Evolutionary conservation across 1,284 basidiomycete species (phyloP).

Genomic region (Microbotryum saponariae): DNA sequence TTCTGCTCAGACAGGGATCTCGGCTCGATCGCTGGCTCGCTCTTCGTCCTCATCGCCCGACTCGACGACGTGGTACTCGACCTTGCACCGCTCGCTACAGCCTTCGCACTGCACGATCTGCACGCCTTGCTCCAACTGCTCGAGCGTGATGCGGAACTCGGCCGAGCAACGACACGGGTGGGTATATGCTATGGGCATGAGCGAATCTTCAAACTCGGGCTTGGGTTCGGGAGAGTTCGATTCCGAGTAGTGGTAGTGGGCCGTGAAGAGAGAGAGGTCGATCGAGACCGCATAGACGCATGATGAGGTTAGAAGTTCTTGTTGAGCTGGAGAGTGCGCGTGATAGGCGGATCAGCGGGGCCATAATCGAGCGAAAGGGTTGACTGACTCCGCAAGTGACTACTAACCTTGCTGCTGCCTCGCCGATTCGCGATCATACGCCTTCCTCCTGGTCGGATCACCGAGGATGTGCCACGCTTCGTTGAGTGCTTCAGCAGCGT

Average conservation of each 20-base stretch:
- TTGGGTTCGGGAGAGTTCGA: neutral
- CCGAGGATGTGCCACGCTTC: conserved; percentile 41
- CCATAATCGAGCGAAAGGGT: neutral
- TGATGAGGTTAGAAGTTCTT: neutral
- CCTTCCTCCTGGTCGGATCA: conserved; percentile 26
- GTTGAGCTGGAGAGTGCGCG: too few species aligned
- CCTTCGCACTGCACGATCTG: conserved; percentile 45
- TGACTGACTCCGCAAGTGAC: conserved; percentile 31
- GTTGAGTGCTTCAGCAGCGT: conserved; percentile 33
- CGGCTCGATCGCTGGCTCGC: too few species aligned
- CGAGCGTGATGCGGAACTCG: conserved; percentile 39
- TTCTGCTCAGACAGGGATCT: too few species aligned
- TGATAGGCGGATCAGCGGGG: neutral
- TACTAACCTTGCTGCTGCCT: conserved; percentile 17
- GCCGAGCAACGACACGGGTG: conserved; percentile 43
- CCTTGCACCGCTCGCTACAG: conserved; percentile 44
- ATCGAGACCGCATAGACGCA: neutral
- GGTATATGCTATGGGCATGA: conserved; percentile 39
- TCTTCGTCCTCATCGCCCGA: conserved; percentile 18
- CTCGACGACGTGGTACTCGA: conserved; percentile 43
- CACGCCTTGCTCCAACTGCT: conserved; percentile 41
- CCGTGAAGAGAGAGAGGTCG: conserved; percentile 23
- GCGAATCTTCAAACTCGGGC: conserved; percentile 16
- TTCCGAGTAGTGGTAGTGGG: conserved; percentile 29
- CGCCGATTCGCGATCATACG: conserved; percentile 16